Evolutionary conservation across 495 filamentous ascomycete genomes (phyloP).

Genomic region (Penicillium canescens): DNA sequence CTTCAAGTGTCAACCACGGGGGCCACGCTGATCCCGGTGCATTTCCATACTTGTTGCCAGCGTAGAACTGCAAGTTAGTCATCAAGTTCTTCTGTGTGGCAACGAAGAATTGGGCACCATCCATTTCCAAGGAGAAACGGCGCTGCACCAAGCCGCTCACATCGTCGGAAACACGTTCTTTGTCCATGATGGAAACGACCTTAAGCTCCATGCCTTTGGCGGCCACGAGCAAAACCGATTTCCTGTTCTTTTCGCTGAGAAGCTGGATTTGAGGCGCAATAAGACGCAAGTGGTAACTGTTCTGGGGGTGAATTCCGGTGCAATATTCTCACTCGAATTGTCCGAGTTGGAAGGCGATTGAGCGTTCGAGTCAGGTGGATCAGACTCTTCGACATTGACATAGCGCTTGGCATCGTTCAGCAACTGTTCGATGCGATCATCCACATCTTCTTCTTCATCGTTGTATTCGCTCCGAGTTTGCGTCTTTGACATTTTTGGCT

Average conservation of each 20-base stretch:
- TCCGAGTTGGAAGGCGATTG: constrained; percentile 40
- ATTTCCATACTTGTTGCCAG: constrained; percentile 88
- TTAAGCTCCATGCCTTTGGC: constrained; percentile 97
- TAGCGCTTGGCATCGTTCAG: constrained; percentile 82
- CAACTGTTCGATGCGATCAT: constrained; percentile 85
- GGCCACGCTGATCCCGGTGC: constrained; percentile 86
- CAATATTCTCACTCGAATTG: constrained; percentile 70
- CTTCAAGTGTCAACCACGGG: constrained; percentile 95
- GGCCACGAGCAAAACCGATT: constrained; percentile 87
- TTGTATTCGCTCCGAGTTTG: constrained; percentile 35
- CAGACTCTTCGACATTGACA: constrained; percentile 69
- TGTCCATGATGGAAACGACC: constrained; percentile 96
- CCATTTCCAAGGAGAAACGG: constrained; percentile 90
- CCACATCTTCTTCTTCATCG: constrained; percentile 64
- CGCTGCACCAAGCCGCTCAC: constrained; percentile 94
- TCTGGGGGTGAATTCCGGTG: constrained; percentile 88
- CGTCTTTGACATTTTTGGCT: constrained; percentile 31
- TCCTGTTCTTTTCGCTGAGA: constrained; percentile 95
- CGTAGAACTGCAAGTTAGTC: constrained; percentile 85
- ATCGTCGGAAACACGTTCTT: constrained; percentile 84
- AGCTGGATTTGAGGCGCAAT: constrained; percentile 97
- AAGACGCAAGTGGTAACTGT: constrained; percentile 89
- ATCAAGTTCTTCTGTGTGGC: constrained; percentile 87
- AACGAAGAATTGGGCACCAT: constrained; percentile 96
- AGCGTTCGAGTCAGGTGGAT: constrained; percentile 30